These are phyloP conservation scores for Tetrahymena elliotti DNA, from an alignment of 73 alveolate genomes.

Conservation along the genomic window DNA sequence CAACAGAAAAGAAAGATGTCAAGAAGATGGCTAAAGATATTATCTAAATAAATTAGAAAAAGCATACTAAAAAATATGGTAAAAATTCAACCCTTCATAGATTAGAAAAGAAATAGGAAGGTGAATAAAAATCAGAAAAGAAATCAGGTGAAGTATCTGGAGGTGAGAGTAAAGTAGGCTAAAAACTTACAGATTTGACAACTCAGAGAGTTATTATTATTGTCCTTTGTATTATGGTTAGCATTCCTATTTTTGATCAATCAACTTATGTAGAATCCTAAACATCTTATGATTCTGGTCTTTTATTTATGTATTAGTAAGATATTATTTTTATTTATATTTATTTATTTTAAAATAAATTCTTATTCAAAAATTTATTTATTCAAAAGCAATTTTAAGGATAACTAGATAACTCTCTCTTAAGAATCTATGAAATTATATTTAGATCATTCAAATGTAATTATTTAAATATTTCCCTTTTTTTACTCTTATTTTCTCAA, in stretches of 20 bases:
- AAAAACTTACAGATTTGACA: conserved; percentile 76
- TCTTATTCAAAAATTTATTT: no score
- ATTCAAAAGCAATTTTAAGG: background rate
- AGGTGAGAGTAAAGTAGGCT: conserved; percentile 83
- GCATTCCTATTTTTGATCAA: conserved; percentile 61
- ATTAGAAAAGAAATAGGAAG: background rate
- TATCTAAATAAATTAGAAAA: background rate
- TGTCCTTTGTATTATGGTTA: conserved; percentile 71
- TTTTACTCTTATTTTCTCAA: no score
- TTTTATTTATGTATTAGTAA: background rate
- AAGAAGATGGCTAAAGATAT: background rate
- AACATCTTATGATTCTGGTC: conserved; percentile 33
- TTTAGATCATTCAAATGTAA: background rate
- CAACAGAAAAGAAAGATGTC: background rate
- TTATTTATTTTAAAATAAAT: no score
- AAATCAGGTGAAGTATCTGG: background rate
- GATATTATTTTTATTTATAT: no score
- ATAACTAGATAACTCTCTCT: background rate
- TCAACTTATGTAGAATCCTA: conserved; percentile 41
- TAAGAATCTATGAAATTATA: background rate
- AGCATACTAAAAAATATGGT: background rate
- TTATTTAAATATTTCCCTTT: no score
- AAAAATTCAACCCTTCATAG: background rate
- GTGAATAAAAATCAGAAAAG: background rate
- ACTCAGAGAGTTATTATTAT: conserved; percentile 84